Conservation (phyloP, 176 grass and related monocot genomes). For the Dactylis glomerata region DNA sequence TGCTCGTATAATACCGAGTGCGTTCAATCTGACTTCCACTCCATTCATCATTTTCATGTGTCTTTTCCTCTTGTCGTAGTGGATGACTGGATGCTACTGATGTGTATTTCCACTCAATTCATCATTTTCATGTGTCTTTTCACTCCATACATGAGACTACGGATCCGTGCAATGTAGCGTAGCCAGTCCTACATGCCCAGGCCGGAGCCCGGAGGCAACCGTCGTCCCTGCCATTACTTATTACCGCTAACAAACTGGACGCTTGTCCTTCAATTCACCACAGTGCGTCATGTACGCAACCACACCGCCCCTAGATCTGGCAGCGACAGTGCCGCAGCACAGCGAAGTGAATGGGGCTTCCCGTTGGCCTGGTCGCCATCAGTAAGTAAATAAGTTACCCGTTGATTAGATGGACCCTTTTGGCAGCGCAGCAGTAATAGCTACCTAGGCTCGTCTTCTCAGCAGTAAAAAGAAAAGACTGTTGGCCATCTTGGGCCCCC, state of each 20-base stretch:
- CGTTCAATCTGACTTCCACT: neutral
- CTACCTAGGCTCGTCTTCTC: neutral
- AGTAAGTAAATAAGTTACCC: slow-evolving; percentile 16
- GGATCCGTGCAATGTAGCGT: neutral
- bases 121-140: too few species aligned
- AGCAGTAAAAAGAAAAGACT: neutral
- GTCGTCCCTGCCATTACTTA: neutral
- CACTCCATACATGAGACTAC: neutral
- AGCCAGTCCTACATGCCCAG: neutral
- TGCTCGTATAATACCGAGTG: neutral
- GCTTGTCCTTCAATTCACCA: slow-evolving; percentile 36
- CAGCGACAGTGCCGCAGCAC: neutral
- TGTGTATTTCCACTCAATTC: neutral
- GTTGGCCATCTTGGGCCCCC: neutral
- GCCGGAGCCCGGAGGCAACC: neutral
- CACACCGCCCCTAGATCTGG: slow-evolving; percentile 17
- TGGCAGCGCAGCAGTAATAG: neutral
- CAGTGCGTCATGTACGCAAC: neutral
- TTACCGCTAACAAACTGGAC: neutral
- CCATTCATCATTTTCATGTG: neutral
- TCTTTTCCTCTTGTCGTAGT: neutral
- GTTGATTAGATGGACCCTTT: neutral
- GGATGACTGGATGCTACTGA: neutral
- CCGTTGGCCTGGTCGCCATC: slow-evolving; percentile 23
- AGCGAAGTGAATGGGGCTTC: neutral